A percentile compares a stretch with the other conserved stretches of the same genome.
Conservation (phyloP, 73 alveolate genomes). For the Paramecium pentaurelia region DNA sequence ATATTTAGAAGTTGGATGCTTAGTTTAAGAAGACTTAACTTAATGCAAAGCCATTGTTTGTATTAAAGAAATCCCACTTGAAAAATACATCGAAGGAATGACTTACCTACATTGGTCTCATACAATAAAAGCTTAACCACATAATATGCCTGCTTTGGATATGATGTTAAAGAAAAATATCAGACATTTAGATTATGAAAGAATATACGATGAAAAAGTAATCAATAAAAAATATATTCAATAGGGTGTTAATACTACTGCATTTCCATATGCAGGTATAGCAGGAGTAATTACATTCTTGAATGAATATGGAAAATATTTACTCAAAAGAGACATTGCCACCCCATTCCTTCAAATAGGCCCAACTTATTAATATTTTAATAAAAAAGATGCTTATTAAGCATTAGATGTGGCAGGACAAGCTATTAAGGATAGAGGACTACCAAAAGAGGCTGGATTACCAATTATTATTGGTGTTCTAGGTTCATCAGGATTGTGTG, state of each 20-base stretch:
- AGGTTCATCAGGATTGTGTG: slow-evolving; percentile 80
- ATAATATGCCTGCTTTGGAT: slow-evolving; percentile 84
- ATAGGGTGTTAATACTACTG: slow-evolving; percentile 40
- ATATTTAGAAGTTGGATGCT: slow-evolving; percentile 80
- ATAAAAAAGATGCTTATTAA: slow-evolving; percentile 65
- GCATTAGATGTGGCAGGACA: slow-evolving; percentile 56
- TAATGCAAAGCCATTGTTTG: slow-evolving; percentile 78
- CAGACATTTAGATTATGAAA: slow-evolving; percentile 84
- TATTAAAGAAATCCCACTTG: slow-evolving; percentile 81
- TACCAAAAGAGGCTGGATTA: slow-evolving; percentile 63
- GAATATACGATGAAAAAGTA: slow-evolving; percentile 69
- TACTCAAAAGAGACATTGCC: slow-evolving; percentile 64
- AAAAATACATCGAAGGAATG: slow-evolving; percentile 63
- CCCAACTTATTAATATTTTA: slow-evolving; percentile 73
- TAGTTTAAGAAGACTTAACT: slow-evolving; percentile 70
- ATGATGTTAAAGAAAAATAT: slow-evolving; percentile 74
- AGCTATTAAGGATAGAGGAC: slow-evolving; percentile 66
- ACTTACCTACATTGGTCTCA: slow-evolving; percentile 84
- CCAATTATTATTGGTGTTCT: slow-evolving; percentile 83
- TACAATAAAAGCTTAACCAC: slow-evolving; percentile 80
- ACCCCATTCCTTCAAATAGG: slow-evolving; percentile 78
- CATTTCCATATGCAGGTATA: slow-evolving; percentile 78
- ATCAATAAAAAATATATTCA: background rate
- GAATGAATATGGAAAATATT: slow-evolving; percentile 80
- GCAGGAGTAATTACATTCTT: slow-evolving; percentile 83